Evolutionary conservation across 2,329 filamentous ascomycete species (phyloP).

Genomic region (Aphanocladium album): DNA sequence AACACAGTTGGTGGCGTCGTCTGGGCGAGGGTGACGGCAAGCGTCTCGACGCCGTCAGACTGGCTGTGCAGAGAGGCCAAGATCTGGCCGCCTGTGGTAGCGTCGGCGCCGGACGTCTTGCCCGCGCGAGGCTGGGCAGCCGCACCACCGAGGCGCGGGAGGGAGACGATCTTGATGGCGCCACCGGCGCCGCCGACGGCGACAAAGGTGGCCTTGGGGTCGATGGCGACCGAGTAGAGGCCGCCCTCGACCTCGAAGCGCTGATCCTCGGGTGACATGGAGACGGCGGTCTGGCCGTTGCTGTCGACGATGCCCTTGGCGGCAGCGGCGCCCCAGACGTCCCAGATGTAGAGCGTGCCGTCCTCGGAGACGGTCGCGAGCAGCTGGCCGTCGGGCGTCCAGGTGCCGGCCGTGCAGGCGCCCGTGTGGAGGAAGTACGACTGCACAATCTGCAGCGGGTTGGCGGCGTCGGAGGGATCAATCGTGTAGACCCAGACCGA

Average conservation of each 20-base stretch:
- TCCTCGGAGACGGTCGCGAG: slow-evolving; percentile 89
- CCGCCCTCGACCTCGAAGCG: slow-evolving; percentile 90
- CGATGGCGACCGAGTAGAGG: slow-evolving; percentile 79
- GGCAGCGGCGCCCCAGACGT: slow-evolving; percentile 76
- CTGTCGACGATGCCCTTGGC: slow-evolving; percentile 46
- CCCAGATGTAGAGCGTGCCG: slow-evolving; percentile 84
- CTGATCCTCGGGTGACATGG: slow-evolving; percentile 75
- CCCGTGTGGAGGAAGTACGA: slow-evolving; percentile 88
- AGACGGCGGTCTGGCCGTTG: slow-evolving; percentile 63
- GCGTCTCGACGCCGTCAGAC: slow-evolving; percentile 68
- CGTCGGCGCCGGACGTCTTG: slow-evolving; percentile 26
- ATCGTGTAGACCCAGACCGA: slow-evolving; percentile 96
- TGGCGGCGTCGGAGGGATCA: slow-evolving; percentile 54
- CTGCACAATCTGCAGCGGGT: slow-evolving; percentile 75
- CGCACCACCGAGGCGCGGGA: slow-evolving; percentile 57
- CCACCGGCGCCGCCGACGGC: slow-evolving; percentile 87
- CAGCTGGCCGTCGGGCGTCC: slow-evolving; percentile 82
- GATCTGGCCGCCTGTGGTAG: slow-evolving; percentile 51
- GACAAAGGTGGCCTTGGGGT: slow-evolving; percentile 72
- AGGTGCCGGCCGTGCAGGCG: slow-evolving; percentile 81
- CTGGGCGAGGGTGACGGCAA: slow-evolving; percentile 49
- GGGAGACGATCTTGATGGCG: slow-evolving; percentile 75
- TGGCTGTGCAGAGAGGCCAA: slow-evolving; percentile 81
- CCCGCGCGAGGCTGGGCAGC: slow-evolving; percentile 6
- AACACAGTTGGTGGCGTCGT: slow-evolving; percentile 46